Base-by-base conservation (phyloP, 495 filamentous ascomycete genomes). In the Neurospora sp. region DNA sequence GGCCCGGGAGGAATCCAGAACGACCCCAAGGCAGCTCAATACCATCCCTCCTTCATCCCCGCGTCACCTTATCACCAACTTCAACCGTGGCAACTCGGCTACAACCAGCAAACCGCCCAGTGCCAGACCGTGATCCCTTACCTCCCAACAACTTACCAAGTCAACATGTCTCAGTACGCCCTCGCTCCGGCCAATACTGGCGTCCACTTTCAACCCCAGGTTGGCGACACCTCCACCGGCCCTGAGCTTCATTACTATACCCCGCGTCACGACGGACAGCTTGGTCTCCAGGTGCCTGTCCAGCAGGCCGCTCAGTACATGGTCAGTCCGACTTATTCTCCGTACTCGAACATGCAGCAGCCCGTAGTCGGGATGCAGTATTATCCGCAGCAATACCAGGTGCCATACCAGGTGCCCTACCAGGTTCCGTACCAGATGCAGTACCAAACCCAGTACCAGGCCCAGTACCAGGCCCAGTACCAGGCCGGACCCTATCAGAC, bases 121-220 rank as follows among this genome's bases (percentile, higher is more conserved):
- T 66, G 54, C 27, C 73, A 76, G 46, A 76, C 38, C 44, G 69
- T 74, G 70, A 48, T 48, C 41, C 42, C 70, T 46, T 39, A 39
- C 23, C 23, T 59, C 9, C 70, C 70, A 9, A 42, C 42, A 20
- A 38, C 39, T 5, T 40, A 42, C 20, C 70, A 46, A 41, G 23
- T 62, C 46, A 59, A 54, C 42, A 38, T 39, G 23, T 66, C 54
- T 18, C 54, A 66, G 54, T 66, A 66, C 54, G 54, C 54, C 37
- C 69, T 54, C 39, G 69, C 70, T 18, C 71, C 71, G 46, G 74
- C 70, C 70, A 72, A 59, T 16, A 69, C 48, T 14, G 77, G 82
- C 74, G 73, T 79, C 27, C 81, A 84, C 78, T 86, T 81, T 72
- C 84, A 86, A 71, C 86, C 85, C 2, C 85, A 84, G 27, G 82